Evolutionary conservation across 140 eudicot species (phyloP), one percentile per base, ranked within the genome.

Genomic region (Oenanthe javanica): DNA sequence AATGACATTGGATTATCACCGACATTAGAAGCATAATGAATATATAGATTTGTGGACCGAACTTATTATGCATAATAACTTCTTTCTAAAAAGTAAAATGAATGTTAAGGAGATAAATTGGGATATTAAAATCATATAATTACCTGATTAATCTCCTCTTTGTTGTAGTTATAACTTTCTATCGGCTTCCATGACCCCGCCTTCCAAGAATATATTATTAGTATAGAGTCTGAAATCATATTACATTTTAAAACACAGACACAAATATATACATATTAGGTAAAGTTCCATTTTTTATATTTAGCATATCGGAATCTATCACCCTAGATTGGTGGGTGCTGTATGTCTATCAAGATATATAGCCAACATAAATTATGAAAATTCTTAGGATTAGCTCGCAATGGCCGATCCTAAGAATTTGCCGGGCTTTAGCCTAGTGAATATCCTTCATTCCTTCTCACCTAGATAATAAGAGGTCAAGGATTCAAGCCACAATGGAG

Each of bases 141-240:
- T 69, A 93, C 98, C 96, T 93, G 98, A 81, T 95, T 95, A 79
- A 95, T 95, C 83, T 95, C 99, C 78, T 95, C 99, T 89, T 95
- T 91, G 83, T 95, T 95, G 82, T 90, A 89, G 77, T 79, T 87
- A 86, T 86, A 92, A 83, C 85, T 90, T 85, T 89, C 86, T 80
- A 92, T 47, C 12, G 90, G 95, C 86, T 92, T 92, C 92, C 88
- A 91, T 25, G 91, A 79, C 40, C 85, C 81, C 47, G 85, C 90
- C 99, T 95, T 81, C 83, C 81, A 85, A 69, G 84, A 79, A 77
- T 0, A 21, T 45, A 10, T 42, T 43, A 43, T 8, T 46, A 13
- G 36, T 9, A 9, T 9, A 21, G 54, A 45, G 23, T 16, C 5
- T 16, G 45, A 27, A n/a, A 16, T 5, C 23, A 4, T 36, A 31